Evolutionary conservation across 225 moss, liverwort and hornwort genomes (phyloP), one percentile per base, ranked within the genome.

Genomic region (Polytrichum formosum): DNA sequence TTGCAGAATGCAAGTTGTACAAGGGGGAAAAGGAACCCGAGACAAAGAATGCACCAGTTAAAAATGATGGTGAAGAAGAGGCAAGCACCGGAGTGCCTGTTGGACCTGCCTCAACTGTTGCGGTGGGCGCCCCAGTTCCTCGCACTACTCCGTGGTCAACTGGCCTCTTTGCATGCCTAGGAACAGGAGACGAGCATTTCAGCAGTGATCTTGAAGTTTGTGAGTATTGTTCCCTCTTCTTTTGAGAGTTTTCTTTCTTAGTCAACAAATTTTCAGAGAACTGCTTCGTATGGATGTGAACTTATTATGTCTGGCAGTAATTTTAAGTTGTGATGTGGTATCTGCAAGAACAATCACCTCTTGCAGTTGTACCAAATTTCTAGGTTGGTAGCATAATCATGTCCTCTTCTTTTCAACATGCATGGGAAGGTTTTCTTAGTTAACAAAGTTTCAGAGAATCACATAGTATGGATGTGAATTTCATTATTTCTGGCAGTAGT

Each of bases 181-280:
- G 93, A 76, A 79, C 10, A 72, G 80, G 81, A 53, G 86, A 84
- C 53, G 96, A 93, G 77, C 89, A 90, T 64, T 84, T 82, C 68
- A 75, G 87, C 75, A 96, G 87, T 69, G 96, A 96, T 72, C 76
- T 96, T 73, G 91, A 96, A 89, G 90, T 96, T 74, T 96, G 93
- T 93, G 76, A 90, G 96, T 88, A 23, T 6, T 25, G 20, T 26
- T 59, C 70, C 62, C 7, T 67, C 7, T 25, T 29, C 68, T 19
- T 28, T 64, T 63, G n/a, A 29, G 25, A 18, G 61, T 2, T 30
- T 53, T 16, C 13, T 56, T n/a, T 8, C 9, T 37, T 46, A 46
- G 46, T 46, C 46, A 46, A 35, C 46, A 46, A 46, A 46, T 1
- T 16, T 46, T 46, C 16, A 46, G 46, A 46, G 13, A 13, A 16